These are phyloP conservation scores for Pleomassaria siparia DNA, from an alignment of 2,329 filamentous ascomycete species.

Conservation along the genomic window DNA sequence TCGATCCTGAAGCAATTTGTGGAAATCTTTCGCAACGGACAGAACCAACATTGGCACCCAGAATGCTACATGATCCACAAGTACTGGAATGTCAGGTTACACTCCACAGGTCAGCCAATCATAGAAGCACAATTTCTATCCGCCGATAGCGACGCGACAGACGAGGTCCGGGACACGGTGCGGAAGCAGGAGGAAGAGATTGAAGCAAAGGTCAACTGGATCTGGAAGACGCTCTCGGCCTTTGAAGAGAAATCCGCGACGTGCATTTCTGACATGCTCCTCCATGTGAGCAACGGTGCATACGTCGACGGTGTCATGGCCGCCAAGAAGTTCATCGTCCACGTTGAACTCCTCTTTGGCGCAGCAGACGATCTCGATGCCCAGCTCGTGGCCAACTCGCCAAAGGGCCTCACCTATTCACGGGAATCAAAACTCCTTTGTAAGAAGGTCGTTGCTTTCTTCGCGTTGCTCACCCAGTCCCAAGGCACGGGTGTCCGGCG, in stretches of 20 bases:
- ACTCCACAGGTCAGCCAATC: constrained; percentile 45
- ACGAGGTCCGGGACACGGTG: constrained; percentile 72
- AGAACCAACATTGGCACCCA: constrained; percentile 99
- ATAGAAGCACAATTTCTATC: constrained; percentile 33
- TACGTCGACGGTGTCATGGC: constrained; percentile 94
- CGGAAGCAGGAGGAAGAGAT: constrained; percentile 87
- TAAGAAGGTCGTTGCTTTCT: constrained; percentile 99
- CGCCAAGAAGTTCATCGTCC: constrained; percentile 93
- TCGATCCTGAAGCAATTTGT: constrained; percentile 99
- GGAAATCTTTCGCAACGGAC: constrained; percentile 95
- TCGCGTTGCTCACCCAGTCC: constrained; percentile 89
- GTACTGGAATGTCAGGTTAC: constrained; percentile 95
- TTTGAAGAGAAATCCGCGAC: constrained; percentile 98
- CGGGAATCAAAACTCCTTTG: constrained; percentile 98
- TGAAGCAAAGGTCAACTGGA: constrained; percentile 96
- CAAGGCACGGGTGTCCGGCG: constrained; percentile 89
- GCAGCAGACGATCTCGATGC: constrained; percentile 84
- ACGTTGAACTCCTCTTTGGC: constrained; percentile 89
- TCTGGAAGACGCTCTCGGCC: constrained; percentile 95
- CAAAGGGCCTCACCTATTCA: constrained; percentile 86
- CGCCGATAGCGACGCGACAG: constrained; percentile 58
- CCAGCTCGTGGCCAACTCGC: constrained; percentile 66
- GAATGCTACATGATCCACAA: constrained; percentile 99
- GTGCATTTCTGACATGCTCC: constrained; percentile 97
- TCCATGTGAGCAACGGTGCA: constrained; percentile 96